Base-by-base conservation (phyloP, 768 basidiomycete species). In the Hypholoma fasciculare region DNA sequence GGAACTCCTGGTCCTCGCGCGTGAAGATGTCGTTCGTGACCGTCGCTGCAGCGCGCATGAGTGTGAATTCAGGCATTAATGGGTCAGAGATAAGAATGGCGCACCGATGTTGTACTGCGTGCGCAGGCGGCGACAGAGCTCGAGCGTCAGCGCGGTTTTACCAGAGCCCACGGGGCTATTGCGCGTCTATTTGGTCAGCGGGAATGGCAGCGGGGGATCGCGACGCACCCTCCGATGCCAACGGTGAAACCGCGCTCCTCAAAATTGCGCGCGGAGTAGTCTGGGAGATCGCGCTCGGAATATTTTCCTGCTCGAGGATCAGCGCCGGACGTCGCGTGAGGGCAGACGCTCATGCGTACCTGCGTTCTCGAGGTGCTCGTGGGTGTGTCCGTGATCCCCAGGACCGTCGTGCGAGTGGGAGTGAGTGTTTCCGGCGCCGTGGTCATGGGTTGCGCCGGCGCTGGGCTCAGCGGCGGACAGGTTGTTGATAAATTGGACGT, bases 11-110 rank as follows among this genome's bases (percentile, higher is more conserved):
- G 68, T 98, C 96, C 71, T 98, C 96, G 19, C 90, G 83, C 37
- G 96, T 99, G 75, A 99, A 99, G 70, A 99, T 99, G 73, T 99
- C 96, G 74, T 99, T 99, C n/a, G 96, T 99, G 13, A 96, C 94
- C 2, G 94, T 94, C 36, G 93, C 96, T 74, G 20, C 34, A 13
- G 27, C 14, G 48, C 14, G 40, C 38, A 34, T 37, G 12, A 51
- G 26, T 16, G 8, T 34, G 34, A 13, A 4, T 23, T 8, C 14
- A 17, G n/a, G 30, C 7, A n/a, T 23, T 40, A 40, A 42, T 52
- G 16, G n/a, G n/a, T 52, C 19, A 20, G 37, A 19, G 14, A 11
- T 19, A 8, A 9, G 23, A 42, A 2, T 20, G 23, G 30, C 7
- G 34, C 59, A 94, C 96, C 96, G 49, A 99, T 93, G 70, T 99